A percentile compares a stretch with the other conserved stretches of the same genome.
phyloP scores from a whole-genome alignment of 2,329 filamentous ascomycete species.

The Arthrobotrys conoides region DNA sequence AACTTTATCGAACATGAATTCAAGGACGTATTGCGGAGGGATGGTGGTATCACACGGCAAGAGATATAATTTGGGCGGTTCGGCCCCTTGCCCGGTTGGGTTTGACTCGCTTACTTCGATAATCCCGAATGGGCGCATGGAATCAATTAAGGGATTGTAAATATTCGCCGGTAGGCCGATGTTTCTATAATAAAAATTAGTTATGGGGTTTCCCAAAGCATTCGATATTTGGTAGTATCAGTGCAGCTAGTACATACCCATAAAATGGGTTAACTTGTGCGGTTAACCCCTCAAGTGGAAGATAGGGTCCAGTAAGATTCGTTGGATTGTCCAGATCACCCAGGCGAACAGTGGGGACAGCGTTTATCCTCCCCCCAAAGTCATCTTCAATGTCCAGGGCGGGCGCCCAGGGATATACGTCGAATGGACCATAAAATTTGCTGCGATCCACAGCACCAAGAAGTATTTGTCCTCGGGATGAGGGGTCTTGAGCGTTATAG shows the following conservation, averaged over 20 bases:
- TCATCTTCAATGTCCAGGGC: too few relatives aligned
- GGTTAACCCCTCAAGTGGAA: too few relatives aligned
- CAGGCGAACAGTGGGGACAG: not conserved
- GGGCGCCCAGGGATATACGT: not conserved
- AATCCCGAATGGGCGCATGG: not conserved
- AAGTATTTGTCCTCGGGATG: not conserved
- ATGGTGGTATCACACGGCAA: conserved; percentile 1
- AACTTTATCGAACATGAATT: not conserved
- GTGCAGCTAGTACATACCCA: not conserved
- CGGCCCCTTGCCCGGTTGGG: too few relatives aligned
- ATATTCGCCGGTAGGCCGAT: not conserved
- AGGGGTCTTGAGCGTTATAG: conserved; percentile 1
- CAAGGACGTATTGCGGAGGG: not conserved
- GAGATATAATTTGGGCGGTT: not conserved
- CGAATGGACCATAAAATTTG: conserved; percentile 33
- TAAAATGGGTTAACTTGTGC: not conserved
- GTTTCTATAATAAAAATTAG: not conserved
- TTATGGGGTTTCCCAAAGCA: too few relatives aligned
- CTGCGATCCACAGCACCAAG: conserved; percentile 25
- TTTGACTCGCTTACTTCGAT: too few relatives aligned
- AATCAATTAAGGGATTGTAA: not conserved
- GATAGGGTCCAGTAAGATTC: too few relatives aligned
- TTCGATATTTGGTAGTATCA: not conserved
- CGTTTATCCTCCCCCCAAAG: too few relatives aligned
- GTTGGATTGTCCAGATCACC: too few relatives aligned